Conservation (phyloP, 345 rosid genomes). For the Bruguiera sexangula region DNA sequence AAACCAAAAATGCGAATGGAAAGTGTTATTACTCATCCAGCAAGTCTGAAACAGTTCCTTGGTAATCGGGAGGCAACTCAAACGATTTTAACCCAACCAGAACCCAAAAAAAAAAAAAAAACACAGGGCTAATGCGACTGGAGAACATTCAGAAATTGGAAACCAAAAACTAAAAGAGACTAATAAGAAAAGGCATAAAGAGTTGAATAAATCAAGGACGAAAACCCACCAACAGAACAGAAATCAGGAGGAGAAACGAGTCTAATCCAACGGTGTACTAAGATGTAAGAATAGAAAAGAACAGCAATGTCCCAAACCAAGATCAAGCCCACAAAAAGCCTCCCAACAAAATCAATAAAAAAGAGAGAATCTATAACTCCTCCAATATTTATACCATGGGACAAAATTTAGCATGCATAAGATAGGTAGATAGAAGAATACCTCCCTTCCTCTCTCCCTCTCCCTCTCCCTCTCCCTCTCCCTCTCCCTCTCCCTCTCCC, state of each 20-base stretch:
- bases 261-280: too few relatives aligned
- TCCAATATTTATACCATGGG: too few relatives aligned
- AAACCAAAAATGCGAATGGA: too few relatives aligned
- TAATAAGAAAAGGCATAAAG: too few relatives aligned
- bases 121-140: not conserved
- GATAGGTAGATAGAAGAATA: constrained; percentile 7
- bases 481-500: constrained; percentile 24
- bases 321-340: too few relatives aligned
- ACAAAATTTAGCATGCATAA: not conserved
- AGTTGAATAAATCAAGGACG: too few relatives aligned
- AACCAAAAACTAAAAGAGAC: too few relatives aligned
- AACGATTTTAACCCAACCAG: not conserved
- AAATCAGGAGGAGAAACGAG: too few relatives aligned
- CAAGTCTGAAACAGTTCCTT: not conserved
- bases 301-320: too few relatives aligned
- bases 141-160: not conserved
- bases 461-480: constrained; percentile 24
- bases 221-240: too few relatives aligned
- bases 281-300: too few relatives aligned
- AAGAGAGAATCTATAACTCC: not conserved
- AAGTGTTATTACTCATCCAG: not conserved
- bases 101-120: not conserved
- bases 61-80: not conserved
- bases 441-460: constrained; percentile 21
- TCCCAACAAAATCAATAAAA: not conserved